Conservation (phyloP, 2,329 filamentous ascomycete species). For the Hypoxylon rubiginosum region DNA sequence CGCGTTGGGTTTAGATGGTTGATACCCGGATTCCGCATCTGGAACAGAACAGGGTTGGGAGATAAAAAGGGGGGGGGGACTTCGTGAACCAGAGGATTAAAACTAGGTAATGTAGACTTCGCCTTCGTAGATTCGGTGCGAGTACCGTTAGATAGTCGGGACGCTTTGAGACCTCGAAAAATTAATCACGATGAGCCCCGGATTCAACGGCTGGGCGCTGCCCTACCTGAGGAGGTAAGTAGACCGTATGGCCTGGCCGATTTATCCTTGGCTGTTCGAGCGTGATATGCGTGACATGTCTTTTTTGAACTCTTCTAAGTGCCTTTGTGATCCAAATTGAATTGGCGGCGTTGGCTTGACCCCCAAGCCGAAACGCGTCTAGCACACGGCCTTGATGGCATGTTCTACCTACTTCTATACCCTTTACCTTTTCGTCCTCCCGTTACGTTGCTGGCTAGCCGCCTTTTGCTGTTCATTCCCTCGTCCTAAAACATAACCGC, state of each 20-base stretch:
- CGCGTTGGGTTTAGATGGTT: conserved; percentile 12
- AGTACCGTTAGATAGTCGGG: neutral
- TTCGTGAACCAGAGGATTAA: conserved; percentile 7
- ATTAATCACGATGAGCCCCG: conserved; percentile 19
- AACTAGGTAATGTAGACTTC: conserved; percentile 13
- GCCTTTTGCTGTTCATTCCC: no score
- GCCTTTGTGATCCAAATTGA: no score
- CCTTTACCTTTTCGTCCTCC: no score
- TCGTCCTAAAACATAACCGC: no score
- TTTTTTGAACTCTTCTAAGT: neutral
- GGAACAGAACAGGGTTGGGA: neutral
- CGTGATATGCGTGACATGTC: neutral
- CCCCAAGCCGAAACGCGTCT: no score
- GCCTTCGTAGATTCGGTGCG: conserved; percentile 20
- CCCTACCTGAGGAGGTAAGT: conserved; percentile 20
- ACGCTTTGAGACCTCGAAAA: neutral
- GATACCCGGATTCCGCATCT: conserved; percentile 26
- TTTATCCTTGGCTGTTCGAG: neutral
- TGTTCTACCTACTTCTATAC: no score
- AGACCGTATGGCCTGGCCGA: conserved; percentile 13
- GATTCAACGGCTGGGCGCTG: conserved; percentile 8
- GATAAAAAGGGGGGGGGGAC: neutral
- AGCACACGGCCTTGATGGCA: no score
- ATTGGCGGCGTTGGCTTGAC: no score
- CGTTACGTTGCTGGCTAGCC: no score